Conservation (phyloP, 192 early-diverging fungal species). For the Backusella tuberculispora region DNA sequence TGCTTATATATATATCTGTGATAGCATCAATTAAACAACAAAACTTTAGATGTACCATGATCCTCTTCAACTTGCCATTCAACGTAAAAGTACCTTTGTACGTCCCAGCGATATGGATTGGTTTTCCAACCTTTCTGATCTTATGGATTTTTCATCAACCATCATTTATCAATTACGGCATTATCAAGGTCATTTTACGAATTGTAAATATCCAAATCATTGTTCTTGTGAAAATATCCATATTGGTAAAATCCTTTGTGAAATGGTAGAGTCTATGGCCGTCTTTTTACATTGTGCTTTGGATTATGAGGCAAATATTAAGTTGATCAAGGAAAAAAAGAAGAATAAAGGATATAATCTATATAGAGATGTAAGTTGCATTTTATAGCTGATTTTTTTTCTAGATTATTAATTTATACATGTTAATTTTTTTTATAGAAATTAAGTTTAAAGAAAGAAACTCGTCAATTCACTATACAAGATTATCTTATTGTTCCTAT, state of each 20-base stretch:
- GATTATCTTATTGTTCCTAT: constrained; percentile 80
- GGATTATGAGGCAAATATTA: constrained; percentile 34
- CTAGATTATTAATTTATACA: neutral
- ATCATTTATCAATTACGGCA: constrained; percentile 14
- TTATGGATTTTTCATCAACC: constrained; percentile 26
- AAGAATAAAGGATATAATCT: constrained; percentile 33
- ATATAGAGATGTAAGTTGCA: constrained; percentile 23
- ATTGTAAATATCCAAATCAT: neutral
- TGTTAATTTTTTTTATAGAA: constrained; percentile 13
- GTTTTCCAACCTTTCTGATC: constrained; percentile 21
- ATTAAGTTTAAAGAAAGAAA: constrained; percentile 48
- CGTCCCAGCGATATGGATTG: constrained; percentile 6
- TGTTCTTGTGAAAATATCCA: neutral
- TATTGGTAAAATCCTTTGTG: constrained; percentile 22
- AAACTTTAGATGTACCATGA: constrained; percentile 40
- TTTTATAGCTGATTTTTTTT: neutral
- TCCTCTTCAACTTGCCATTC: constrained; percentile 33
- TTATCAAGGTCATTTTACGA: neutral
- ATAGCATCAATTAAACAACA: neutral
- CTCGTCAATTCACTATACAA: constrained; percentile 61
- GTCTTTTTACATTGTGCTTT: constrained; percentile 25
- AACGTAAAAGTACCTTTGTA: constrained; percentile 22
- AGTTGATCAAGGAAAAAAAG: constrained; percentile 4
- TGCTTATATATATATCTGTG: neutral
- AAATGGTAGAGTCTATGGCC: constrained; percentile 13